Conservation (phyloP, 371 early-diverging fungal genomes). For the Mucor circinelloides region DNA sequence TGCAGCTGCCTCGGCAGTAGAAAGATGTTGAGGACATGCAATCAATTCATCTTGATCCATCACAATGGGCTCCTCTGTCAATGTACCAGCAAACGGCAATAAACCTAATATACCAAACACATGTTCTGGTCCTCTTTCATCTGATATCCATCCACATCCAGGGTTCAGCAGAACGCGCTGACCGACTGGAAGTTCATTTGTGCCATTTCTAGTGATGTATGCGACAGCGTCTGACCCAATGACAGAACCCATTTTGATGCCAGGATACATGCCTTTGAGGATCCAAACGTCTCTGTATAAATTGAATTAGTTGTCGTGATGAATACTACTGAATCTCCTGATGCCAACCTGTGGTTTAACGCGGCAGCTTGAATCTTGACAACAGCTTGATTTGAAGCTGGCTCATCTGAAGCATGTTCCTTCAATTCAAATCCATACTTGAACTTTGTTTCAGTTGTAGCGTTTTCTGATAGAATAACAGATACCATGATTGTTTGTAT, state of each 20-base stretch:
- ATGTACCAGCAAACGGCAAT: slow-evolving; percentile 57
- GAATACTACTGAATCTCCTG: not conserved
- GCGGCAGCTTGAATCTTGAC: slow-evolving; percentile 68
- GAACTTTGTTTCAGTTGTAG: slow-evolving; percentile 16
- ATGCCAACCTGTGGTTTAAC: slow-evolving; percentile 64
- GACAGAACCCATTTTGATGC: slow-evolving; percentile 53
- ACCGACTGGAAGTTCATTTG: slow-evolving; percentile 16
- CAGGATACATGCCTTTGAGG: slow-evolving; percentile 54
- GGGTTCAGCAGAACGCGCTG: slow-evolving; percentile 59
- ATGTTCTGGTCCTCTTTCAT: slow-evolving; percentile 65
- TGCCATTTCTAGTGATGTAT: slow-evolving; percentile 27
- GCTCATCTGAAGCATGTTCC: not conserved
- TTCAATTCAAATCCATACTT: slow-evolving; percentile 36
- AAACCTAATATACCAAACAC: slow-evolving; percentile 61
- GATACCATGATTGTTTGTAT: slow-evolving; percentile 21
- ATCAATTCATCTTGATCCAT: slow-evolving; percentile 52
- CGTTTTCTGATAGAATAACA: slow-evolving; percentile 18
- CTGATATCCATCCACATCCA: slow-evolving; percentile 53
- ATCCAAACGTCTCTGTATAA: slow-evolving; percentile 59
- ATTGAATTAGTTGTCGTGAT: not conserved
- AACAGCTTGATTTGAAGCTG: slow-evolving; percentile 39
- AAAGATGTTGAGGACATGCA: slow-evolving; percentile 61
- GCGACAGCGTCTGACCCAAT: slow-evolving; percentile 68
- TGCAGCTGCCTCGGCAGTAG: slow-evolving; percentile 68
- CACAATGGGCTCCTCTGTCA: slow-evolving; percentile 55